Base-by-base conservation (phyloP, 2,329 filamentous ascomycete species). In the Periconia digitata region DNA sequence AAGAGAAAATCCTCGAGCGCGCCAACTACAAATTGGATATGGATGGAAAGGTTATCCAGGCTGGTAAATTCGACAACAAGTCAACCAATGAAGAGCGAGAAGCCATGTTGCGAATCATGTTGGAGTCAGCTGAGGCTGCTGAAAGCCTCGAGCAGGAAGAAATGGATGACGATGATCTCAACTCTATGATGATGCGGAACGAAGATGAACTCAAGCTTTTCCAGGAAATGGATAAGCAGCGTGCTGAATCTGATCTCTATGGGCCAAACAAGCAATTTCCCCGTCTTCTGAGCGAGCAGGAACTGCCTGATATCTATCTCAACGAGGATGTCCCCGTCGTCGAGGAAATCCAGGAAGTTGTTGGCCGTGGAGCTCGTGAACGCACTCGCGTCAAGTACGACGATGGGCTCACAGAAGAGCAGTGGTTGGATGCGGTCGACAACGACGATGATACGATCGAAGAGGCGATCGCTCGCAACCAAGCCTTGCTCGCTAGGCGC, bases 41-140 rank as follows among this genome's bases (percentile, higher is more conserved):
- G 88, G 94, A 99, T 67, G 92, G 94, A 76, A 99, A 99, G 74
- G 92, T 99, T 68, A 99, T 99, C 61, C 94, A 99, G 71, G 94
- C 94, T 50, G 94, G 94, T 85, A 95, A 95, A 69, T 99, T 99
- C 76, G 94, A 99, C 63, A 97, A 99, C 77, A 99, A 97, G 69
- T 99, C 94, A 1, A 97, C 94, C 0, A 94, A 96, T 70, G 95
- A 95, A 46, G 94, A 99, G 73, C 90, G 94, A 79, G 94, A 99
- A 66, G 92, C 94, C 37, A 92, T 99, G 84, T 79, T 99, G 60
- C 86, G 94, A 63, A 95, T 95, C 41, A 84, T 99, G 66, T 79
- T 99, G 51, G 94, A 99, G 71, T 87, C 87, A 50, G 85, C 84
- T 3, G 85, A 87, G 64, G 81, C 79, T 32, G 82, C 82, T 2